Evolutionary conservation across 305 asterid species (phyloP).

Genomic region (Lippia alba): DNA sequence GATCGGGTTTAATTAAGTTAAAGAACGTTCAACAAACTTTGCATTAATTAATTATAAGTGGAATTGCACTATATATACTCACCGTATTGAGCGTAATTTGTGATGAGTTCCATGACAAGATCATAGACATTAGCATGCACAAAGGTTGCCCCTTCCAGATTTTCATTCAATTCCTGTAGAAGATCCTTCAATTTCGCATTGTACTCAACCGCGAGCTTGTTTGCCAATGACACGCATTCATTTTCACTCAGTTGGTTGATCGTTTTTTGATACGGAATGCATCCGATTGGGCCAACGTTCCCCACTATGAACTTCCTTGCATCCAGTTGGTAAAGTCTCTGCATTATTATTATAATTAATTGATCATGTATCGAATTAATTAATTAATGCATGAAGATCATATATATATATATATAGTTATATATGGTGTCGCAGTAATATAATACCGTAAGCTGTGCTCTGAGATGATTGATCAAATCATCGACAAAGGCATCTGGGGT

Average conservation of each 20-base stretch:
- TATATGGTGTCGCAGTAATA: too few species aligned
- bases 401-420: too few species aligned
- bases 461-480: conserved; percentile 69
- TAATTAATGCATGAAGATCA: too few species aligned
- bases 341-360: conserved; percentile 26
- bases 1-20: too few species aligned
- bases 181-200: conserved; percentile 69
- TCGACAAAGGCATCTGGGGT: conserved; percentile 72
- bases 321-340: conserved; percentile 83
- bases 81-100: conserved; percentile 84
- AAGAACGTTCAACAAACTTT: too few species aligned
- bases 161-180: conserved; percentile 56
- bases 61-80: neutral
- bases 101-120: conserved; percentile 90
- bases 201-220: conserved; percentile 79
- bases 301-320: conserved; percentile 85
- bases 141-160: conserved; percentile 73
- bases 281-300: conserved; percentile 91
- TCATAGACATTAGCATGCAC: conserved; percentile 79
- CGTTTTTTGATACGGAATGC: conserved; percentile 93
- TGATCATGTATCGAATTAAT: too few species aligned
- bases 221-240: conserved; percentile 80
- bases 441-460: conserved; percentile 76
- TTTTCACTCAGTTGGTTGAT: conserved; percentile 65
- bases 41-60: neutral